Evolutionary conservation across 371 early-diverging fungal species (phyloP), one percentile per base, ranked within the genome.

Genomic region (Amoeboaphelidium occidentale): DNA sequence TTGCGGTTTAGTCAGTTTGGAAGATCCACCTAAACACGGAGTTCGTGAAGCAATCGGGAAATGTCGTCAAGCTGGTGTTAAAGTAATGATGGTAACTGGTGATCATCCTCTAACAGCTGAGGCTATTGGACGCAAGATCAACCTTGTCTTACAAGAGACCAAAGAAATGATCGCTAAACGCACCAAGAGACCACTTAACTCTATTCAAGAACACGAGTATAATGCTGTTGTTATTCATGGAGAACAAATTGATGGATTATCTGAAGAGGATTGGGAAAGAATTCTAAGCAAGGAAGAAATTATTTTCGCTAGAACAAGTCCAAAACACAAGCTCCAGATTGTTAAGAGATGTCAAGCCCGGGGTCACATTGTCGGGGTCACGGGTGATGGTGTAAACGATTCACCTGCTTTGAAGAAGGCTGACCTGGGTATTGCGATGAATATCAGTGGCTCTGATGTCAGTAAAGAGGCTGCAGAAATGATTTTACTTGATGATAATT

Each of bases 401-500:
- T 28, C 46, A 2, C 53, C 45, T 3, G 65, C 51, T 4, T 25
- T 49, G 27, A 89, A 89, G 63, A 83, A 83, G 67, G 91, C 96
- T 6, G 90, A 97, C 62, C 59, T 97, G 48, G 97, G 96, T 55
- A 88, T 96, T 63, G 82, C 93, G 2, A 89, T 93, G 94, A 89
- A 90, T 64, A 63, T 76, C 27, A 76, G 79, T 25, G 97, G 92
- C 14, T 80, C 87, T 0, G 93, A 94, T 57, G 91, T 92, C 22
- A 81, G 87, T 44, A 96, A 97, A 62, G 90, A 94, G 53, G 91
- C 93, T 10, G 92, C 97, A 20, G 72, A 85, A 43, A 94, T 97
- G 88, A 85, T 97, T 53, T 61, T 97, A 51, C 58, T 91, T 24
- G 90, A 93, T 61, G 90, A 91, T 61, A 84, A 90, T 72, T 90